These are phyloP conservation scores for Rhodotorula sp. DNA, from an alignment of 1,284 basidiomycete species.

Conservation along the genomic window DNA sequence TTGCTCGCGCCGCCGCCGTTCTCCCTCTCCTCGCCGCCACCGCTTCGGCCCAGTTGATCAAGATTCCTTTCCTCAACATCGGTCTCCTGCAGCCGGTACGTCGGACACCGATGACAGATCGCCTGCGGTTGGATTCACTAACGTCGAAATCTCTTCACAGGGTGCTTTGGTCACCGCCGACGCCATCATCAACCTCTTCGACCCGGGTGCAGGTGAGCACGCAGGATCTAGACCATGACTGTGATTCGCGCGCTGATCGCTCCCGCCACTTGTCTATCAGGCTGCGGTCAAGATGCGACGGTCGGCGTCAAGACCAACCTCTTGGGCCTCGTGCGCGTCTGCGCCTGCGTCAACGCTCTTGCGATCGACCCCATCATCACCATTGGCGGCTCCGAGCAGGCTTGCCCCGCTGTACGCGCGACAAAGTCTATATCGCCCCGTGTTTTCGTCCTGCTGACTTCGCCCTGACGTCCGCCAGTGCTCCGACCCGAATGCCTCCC, in stretches of 20 bases:
- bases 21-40: not conserved
- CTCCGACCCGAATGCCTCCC: conserved; percentile 9
- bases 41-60: conserved; percentile 5
- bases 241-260: not conserved
- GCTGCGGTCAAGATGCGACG: conserved; percentile 13
- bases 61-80: conserved; percentile 15
- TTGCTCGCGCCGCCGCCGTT: not conserved
- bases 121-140: not conserved
- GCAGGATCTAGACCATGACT: not conserved
- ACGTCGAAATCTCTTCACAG: not conserved
- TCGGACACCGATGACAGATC: not conserved
- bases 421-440: not conserved
- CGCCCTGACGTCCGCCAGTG: not conserved
- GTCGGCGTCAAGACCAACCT: conserved; percentile 11
- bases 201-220: not conserved
- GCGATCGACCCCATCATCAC: conserved; percentile 3
- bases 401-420: conserved; percentile 6
- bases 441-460: not conserved
- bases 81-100: conserved; percentile 19
- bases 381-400: not conserved
- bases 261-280: not conserved
- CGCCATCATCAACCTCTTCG: conserved; percentile 16
- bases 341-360: conserved; percentile 25
- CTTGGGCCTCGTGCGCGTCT: conserved; percentile 16
- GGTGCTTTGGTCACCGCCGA: conserved; percentile 18